A percentile compares a stretch with the other conserved stretches of the same genome.
Evolutionary conservation across 2,329 filamentous ascomycete species (phyloP).

Genomic region (Diplocarpon rosae): DNA sequence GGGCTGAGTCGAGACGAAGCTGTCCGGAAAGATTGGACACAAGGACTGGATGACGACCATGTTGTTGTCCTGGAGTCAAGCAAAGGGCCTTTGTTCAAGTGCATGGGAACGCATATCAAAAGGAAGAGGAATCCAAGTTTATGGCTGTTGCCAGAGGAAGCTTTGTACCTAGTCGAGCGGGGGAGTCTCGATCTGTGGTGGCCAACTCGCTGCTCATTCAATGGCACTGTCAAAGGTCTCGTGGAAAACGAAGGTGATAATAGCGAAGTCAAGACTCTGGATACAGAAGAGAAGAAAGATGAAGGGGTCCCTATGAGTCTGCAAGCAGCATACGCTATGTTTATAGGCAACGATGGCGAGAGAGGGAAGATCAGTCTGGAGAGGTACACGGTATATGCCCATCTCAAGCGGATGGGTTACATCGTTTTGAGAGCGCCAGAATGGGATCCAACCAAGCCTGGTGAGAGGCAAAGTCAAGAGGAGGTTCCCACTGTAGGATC

Average conservation of each 20-base stretch:
- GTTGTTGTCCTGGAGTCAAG: constrained; percentile 60
- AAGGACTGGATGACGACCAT: constrained; percentile 43
- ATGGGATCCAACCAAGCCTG: constrained; percentile 30
- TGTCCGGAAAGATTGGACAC: constrained; percentile 57
- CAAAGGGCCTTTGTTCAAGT: constrained; percentile 61
- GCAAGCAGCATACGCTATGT: constrained; percentile 78
- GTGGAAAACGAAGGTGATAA: constrained; percentile 30
- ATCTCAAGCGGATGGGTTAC: constrained; percentile 75
- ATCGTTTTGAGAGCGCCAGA: constrained; percentile 61
- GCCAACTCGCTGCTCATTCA: constrained; percentile 47
- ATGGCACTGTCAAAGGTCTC: constrained; percentile 26
- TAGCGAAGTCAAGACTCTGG: constrained; percentile 11
- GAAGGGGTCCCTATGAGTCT: constrained; percentile 75
- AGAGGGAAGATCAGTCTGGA: constrained; percentile 55
- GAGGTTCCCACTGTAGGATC: constrained; percentile 7
- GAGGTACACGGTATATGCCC: constrained; percentile 78
- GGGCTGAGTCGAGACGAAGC: constrained; percentile 29
- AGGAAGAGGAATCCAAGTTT: constrained; percentile 49
- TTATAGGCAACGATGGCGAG: constrained; percentile 60
- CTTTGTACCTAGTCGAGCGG: constrained; percentile 78
- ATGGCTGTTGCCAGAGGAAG: constrained; percentile 87
- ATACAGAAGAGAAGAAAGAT: constrained; percentile 39
- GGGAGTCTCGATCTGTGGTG: constrained; percentile 82
- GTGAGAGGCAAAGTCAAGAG: constrained; percentile 7
- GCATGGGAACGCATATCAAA: constrained; percentile 58